phyloP scores from a whole-genome alignment of 2,329 filamentous ascomycete genomes.

The Cladosporium sp. region DNA sequence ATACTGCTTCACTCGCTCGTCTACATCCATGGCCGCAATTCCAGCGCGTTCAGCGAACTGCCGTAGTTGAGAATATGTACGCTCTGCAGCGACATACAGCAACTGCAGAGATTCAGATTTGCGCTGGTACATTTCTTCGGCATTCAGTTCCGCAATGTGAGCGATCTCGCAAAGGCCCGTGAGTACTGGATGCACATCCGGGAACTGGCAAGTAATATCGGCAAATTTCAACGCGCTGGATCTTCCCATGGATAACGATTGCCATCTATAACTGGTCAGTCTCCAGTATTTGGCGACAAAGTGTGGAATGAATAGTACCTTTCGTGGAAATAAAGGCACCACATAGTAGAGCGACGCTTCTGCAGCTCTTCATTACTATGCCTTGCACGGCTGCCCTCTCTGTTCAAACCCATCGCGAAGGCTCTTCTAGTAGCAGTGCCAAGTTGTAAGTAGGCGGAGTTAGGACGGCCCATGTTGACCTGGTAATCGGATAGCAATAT shows the following conservation, averaged over 20 bases:
- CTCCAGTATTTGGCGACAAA: not conserved
- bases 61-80: conserved; percentile 30
- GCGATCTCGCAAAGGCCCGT: conserved; percentile 29
- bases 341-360: conserved; percentile 33
- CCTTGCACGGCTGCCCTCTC: conserved; percentile 23
- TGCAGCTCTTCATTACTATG: conserved; percentile 24
- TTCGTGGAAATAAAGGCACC: conserved; percentile 37
- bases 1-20: not conserved
- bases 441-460: conserved; percentile 35
- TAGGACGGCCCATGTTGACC: conserved; percentile 36
- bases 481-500: conserved; percentile 36
- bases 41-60: conserved; percentile 28
- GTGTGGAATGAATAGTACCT: conserved; percentile 22
- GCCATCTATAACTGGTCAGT: conserved; percentile 23
- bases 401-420: conserved; percentile 36
- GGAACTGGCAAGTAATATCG: conserved; percentile 33
- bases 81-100: conserved; percentile 32
- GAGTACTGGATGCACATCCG: conserved; percentile 26
- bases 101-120: conserved; percentile 34
- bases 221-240: conserved; percentile 27
- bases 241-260: conserved; percentile 29
- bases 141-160: conserved; percentile 25
- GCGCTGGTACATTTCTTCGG: conserved; percentile 32
- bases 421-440: conserved; percentile 35
- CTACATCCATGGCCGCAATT: conserved; percentile 4